Evolutionary conservation across 768 basidiomycete species (phyloP), one percentile per base, ranked within the genome.

Genomic region (Mycena pura): DNA sequence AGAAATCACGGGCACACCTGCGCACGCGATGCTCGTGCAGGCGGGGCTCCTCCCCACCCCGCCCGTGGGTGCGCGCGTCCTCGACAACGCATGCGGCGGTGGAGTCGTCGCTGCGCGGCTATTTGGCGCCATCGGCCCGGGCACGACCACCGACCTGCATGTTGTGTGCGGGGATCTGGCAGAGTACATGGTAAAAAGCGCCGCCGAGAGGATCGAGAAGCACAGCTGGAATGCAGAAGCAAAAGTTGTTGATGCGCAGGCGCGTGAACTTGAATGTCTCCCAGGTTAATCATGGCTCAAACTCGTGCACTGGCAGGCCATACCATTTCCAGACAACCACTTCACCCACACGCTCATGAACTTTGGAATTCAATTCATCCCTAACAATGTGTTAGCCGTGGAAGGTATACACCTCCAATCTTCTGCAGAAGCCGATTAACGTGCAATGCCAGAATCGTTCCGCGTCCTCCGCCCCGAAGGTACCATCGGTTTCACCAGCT

Each of bases 211-310:
- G 25, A 47, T 47, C 24, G 19, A 25, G 46, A 24, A 24, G 46
- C 15, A 47, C 46, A 22, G 32, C 7, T 52, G 36, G 36, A 52
- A 52, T 34, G 50, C 50, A n/a, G 50, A 52, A 29, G 31, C 29
- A 11, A 52, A 10, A 27, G n/a, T 38, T 11, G 22, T 22, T 6
- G 46, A 47, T 19, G 46, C 46, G 6, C 50, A 52, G 11, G 36
- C 25, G 11, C 13, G n/a, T n/a, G n/a, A 17, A 7, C 9, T 11
- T 10, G 14, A n/a, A 6, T 43, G 8, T 43, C 41, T 19, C 19
- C 21, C 19, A 9, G 8, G 22, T 47, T 24, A 22, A 11, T 9
- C 25, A 13, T 25, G 19, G 6, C 14, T 10, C 14, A 9, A 9
- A 22, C 7, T 47, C 25, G 10, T 19, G 10, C 9, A 8, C 10